Conservation (phyloP, 495 filamentous ascomycete genomes). For the Peziza echinospora region DNA sequence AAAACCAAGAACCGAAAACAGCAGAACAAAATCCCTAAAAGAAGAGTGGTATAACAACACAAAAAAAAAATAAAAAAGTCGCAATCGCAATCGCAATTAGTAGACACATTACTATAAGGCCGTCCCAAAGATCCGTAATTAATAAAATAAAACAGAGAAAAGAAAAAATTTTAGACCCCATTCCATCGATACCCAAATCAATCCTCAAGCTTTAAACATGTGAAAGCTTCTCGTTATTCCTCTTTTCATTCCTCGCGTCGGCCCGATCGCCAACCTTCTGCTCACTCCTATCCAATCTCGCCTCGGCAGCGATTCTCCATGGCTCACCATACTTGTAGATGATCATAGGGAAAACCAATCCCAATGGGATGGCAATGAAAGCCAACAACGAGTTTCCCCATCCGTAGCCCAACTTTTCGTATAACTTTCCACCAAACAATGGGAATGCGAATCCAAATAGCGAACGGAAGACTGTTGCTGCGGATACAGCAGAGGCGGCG, state of each 20-base stretch:
- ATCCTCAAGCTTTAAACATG: too few relatives aligned
- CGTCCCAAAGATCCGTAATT: too few relatives aligned
- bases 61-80: too few relatives aligned
- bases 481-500: slow-evolving; percentile 50
- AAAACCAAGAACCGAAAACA: too few relatives aligned
- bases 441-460: slow-evolving; percentile 25
- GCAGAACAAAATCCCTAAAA: too few relatives aligned
- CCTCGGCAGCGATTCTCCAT: slow-evolving; percentile 22
- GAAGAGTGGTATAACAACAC: too few relatives aligned
- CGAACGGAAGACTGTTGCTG: slow-evolving; percentile 42
- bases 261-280: not conserved
- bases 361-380: slow-evolving; percentile 28
- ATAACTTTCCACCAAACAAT: slow-evolving; percentile 32
- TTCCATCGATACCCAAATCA: too few relatives aligned
- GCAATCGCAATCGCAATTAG: too few relatives aligned
- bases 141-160: too few relatives aligned
- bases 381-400: slow-evolving; percentile 36
- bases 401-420: slow-evolving; percentile 29
- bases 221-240: too few relatives aligned
- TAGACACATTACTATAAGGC: too few relatives aligned
- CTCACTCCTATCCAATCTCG: slow-evolving; percentile 15
- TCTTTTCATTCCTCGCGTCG: not conserved
- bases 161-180: too few relatives aligned
- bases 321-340: slow-evolving; percentile 32
- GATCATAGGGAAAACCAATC: slow-evolving; percentile 25